Conservation (phyloP, 176 grass and related monocot genomes). For the Chrysopogon serrulatus region DNA sequence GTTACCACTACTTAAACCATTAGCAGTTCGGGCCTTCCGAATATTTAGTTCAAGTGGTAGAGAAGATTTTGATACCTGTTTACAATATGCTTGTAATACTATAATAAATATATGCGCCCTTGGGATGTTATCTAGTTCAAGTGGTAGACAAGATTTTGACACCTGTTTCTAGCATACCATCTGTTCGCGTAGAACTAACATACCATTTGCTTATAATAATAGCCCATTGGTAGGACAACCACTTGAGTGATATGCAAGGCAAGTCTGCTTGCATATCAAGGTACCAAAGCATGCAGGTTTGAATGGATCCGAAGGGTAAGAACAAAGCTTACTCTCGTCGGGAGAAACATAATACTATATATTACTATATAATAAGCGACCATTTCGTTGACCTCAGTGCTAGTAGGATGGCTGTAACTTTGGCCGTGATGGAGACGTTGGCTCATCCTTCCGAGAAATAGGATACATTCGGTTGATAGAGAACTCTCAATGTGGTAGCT, state of each 20-base stretch:
- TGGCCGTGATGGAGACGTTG: too few relatives aligned
- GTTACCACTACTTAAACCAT: too few relatives aligned
- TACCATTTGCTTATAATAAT: neutral
- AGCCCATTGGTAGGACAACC: neutral
- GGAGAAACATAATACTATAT: neutral
- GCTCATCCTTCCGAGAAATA: too few relatives aligned
- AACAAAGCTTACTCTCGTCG: constrained; percentile 3
- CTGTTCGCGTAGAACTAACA: neutral
- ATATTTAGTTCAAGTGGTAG: too few relatives aligned
- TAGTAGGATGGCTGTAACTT: neutral
- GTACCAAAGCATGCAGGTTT: neutral
- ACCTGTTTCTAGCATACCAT: neutral
- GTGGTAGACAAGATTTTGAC: neutral
- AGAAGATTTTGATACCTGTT: too few relatives aligned
- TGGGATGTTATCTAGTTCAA: too few relatives aligned
- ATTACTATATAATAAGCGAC: neutral
- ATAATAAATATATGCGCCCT: too few relatives aligned
- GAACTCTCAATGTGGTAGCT: too few relatives aligned
- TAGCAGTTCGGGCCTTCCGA: too few relatives aligned
- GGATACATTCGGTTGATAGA: too few relatives aligned
- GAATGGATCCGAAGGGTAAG: constrained; percentile 9
- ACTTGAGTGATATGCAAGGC: constrained; percentile 11
- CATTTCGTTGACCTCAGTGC: neutral
- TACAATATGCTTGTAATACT: too few relatives aligned
- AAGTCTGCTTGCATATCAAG: neutral